Evolutionary conservation across 768 basidiomycete genomes (phyloP).

Genomic region (Tricholoma saponaceum): DNA sequence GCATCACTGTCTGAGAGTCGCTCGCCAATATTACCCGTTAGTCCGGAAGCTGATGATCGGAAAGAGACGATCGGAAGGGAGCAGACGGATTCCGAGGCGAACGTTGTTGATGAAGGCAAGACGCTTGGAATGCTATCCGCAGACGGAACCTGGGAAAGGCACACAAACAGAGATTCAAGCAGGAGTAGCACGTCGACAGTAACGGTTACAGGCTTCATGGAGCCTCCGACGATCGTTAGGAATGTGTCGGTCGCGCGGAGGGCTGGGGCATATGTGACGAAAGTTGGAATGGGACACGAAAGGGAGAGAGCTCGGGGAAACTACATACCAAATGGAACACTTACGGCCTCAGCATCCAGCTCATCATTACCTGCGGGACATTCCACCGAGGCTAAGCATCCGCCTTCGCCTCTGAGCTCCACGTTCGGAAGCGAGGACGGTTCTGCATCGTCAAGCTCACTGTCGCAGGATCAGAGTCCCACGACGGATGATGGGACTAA

Average conservation of each 20-base stretch:
- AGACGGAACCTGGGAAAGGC: conserved; percentile 8
- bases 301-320: background rate
- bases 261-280: conserved; percentile 40
- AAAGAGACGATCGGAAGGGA: background rate
- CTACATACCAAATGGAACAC: background rate
- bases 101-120: conserved; percentile 14
- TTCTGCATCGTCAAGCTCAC: conserved; percentile 36
- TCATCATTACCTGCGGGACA: conserved; percentile 4
- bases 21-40: conserved; percentile 24
- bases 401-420: conserved; percentile 46
- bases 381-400: conserved; percentile 17
- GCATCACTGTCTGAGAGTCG: conserved; percentile 23
- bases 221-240: conserved; percentile 36
- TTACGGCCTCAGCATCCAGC: conserved; percentile 1
- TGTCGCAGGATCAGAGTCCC: conserved; percentile 36
- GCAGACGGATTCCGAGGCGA: background rate
- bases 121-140: conserved; percentile 9
- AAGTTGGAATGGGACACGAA: conserved; percentile 8
- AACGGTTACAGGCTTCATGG: conserved; percentile 34
- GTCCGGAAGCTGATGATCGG: background rate
- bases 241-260: conserved; percentile 45
- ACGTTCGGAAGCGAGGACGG: conserved; percentile 43
- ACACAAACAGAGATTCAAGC: conserved; percentile 39
- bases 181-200: conserved; percentile 46
- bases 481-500: conserved; percentile 28